Evolutionary conservation across 106 monocot genomes (phyloP).

Genomic region (Dendrobium officinale): DNA sequence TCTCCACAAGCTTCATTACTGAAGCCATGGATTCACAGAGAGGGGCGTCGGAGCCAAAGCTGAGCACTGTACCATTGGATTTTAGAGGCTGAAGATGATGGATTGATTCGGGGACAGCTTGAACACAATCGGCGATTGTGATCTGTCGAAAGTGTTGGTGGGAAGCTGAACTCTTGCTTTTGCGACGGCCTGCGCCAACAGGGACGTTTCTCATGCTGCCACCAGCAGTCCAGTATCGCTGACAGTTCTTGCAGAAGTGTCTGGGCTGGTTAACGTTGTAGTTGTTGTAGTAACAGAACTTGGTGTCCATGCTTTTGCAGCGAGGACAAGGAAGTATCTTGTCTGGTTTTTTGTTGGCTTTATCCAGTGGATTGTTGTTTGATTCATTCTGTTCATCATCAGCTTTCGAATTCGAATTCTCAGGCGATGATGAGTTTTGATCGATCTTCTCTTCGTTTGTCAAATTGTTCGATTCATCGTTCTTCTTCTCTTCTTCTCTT

Average conservation of each 20-base stretch:
- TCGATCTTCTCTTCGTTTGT: too few species aligned
- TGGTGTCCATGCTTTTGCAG: constrained; percentile 36
- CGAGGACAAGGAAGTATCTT: constrained; percentile 40
- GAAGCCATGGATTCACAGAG: constrained; percentile 17
- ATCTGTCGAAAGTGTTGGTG: constrained; percentile 1
- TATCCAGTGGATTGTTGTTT: too few species aligned
- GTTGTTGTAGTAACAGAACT: constrained; percentile 59
- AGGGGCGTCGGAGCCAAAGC: constrained; percentile 17
- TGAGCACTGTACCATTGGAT: constrained; percentile 11
- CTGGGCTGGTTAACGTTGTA: constrained; percentile 46
- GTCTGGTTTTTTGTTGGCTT: constrained; percentile 15
- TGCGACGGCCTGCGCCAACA: constrained; percentile 41
- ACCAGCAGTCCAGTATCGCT: constrained; percentile 49
- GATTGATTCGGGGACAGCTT: not conserved
- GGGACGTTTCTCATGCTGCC: constrained; percentile 44
- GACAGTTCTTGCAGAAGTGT: constrained; percentile 46
- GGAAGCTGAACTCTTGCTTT: constrained; percentile 21
- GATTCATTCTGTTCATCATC: constrained; percentile 1
- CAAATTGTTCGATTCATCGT: not conserved
- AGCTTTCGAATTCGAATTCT: not conserved
- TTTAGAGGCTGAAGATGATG: not conserved
- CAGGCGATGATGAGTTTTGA: not conserved
- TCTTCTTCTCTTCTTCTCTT: not conserved
- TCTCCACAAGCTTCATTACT: constrained; percentile 7
- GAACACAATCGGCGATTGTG: not conserved